Evolutionary conservation across 208 protist genomes (phyloP).

Genomic region (Acanthamoeba royreba): DNA sequence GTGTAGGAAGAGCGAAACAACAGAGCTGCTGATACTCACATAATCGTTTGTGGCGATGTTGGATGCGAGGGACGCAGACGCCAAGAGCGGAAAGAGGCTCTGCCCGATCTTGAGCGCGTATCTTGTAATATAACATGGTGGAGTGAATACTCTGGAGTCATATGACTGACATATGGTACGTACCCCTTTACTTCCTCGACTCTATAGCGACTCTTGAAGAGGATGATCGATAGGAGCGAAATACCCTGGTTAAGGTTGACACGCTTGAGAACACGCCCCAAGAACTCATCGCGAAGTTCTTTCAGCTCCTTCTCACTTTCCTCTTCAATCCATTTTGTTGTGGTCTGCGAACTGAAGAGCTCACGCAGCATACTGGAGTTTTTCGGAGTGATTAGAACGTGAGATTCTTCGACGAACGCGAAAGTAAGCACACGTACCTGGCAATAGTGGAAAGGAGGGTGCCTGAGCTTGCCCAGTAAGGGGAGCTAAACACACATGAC

Average conservation of each 20-base stretch:
- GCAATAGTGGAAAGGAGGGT: neutral
- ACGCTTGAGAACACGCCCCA: neutral
- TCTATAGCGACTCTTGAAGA: constrained; percentile 17
- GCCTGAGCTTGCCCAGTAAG: neutral
- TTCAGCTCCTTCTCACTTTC: neutral
- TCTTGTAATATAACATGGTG: neutral
- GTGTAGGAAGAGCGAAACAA: neutral
- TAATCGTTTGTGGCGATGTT: neutral
- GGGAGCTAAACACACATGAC: constrained; percentile 26
- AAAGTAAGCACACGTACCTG: neutral
- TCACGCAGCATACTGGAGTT: constrained; percentile 8
- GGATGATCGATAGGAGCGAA: neutral
- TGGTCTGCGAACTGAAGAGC: constrained; percentile 35
- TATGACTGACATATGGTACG: too few species aligned
- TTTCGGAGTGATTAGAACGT: too few species aligned
- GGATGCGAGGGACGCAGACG: neutral
- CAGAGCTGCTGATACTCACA: neutral
- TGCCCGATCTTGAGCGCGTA: neutral
- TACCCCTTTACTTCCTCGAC: neutral
- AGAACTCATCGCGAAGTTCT: neutral
- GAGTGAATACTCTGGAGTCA: too few species aligned
- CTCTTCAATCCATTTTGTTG: neutral
- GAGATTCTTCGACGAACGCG: too few species aligned
- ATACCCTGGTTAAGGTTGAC: neutral
- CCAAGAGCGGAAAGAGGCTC: neutral